phyloP scores from a whole-genome alignment of 2,329 filamentous ascomycete genomes.

The Xenoacremonium recifei region DNA sequence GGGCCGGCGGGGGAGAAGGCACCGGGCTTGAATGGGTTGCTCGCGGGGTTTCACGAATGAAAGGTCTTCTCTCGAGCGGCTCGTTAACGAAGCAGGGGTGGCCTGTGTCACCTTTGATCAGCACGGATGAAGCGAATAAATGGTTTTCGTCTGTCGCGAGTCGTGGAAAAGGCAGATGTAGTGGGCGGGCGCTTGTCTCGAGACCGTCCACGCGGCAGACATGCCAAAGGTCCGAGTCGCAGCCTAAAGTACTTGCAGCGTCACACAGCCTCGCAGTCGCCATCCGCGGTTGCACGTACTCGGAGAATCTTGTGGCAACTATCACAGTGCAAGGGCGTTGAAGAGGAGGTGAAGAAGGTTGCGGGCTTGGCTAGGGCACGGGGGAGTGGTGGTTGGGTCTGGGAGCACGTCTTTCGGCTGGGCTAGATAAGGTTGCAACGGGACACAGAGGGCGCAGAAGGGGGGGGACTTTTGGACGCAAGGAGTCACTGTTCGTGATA shows the following conservation, averaged over 20 bases:
- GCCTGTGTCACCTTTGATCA: constrained; percentile 21
- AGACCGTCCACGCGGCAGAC: too few relatives aligned
- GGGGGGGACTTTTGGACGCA: too few relatives aligned
- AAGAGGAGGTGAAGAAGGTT: too few relatives aligned
- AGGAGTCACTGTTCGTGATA: too few relatives aligned
- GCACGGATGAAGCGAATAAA: constrained; percentile 13
- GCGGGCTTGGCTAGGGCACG: too few relatives aligned
- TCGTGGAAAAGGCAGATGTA: background rate
- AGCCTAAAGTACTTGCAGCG: constrained; percentile 7
- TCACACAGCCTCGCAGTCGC: constrained; percentile 16
- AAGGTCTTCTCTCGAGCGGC: constrained; percentile 12
- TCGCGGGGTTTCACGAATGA: constrained; percentile 15
- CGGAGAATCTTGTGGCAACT: constrained; percentile 19
- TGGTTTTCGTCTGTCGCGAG: too few relatives aligned
- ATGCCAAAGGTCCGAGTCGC: constrained; percentile 2
- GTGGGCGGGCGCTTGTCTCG: too few relatives aligned
- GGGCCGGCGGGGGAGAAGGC: background rate
- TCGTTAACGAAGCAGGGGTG: too few relatives aligned
- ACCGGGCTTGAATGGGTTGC: constrained; percentile 4
- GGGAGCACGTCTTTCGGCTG: constrained; percentile 11
- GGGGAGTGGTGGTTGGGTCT: constrained; percentile 11
- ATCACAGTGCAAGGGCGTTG: too few relatives aligned
- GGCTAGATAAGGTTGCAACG: background rate
- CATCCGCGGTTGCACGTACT: constrained; percentile 23
- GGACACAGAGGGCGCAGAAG: background rate